These are phyloP conservation scores for Aspergillus felis DNA, from an alignment of 2,329 filamentous ascomycete genomes.

Conservation along the genomic window DNA sequence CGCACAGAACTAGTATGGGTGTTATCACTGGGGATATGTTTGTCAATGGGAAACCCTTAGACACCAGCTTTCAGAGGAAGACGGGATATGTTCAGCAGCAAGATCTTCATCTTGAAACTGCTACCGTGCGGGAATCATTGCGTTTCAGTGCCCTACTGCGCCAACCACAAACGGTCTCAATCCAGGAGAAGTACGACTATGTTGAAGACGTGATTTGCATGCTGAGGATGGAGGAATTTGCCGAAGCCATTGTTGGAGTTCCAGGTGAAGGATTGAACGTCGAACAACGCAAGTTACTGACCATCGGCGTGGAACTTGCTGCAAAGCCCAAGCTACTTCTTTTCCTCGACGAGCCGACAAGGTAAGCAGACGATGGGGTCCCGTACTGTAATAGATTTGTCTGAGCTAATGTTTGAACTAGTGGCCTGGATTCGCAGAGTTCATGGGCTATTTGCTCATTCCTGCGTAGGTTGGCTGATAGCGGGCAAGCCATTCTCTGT, in stretches of 20 bases:
- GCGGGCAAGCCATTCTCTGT: slow-evolving; percentile 82
- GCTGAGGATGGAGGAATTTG: slow-evolving; percentile 82
- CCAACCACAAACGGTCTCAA: slow-evolving; percentile 67
- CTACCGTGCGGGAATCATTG: slow-evolving; percentile 81
- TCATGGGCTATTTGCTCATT: slow-evolving; percentile 85
- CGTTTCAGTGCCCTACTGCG: slow-evolving; percentile 80
- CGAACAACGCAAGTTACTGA: slow-evolving; percentile 68
- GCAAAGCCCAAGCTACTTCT: slow-evolving; percentile 82
- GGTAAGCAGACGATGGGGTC: slow-evolving; percentile 5
- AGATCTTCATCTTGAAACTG: slow-evolving; percentile 78
- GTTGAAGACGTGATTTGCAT: slow-evolving; percentile 85
- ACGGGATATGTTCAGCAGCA: slow-evolving; percentile 69
- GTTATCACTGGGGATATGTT: slow-evolving; percentile 82
- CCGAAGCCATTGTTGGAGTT: slow-evolving; percentile 81
- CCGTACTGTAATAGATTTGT: background rate
- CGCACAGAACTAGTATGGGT: slow-evolving; percentile 78
- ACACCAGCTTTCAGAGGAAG: slow-evolving; percentile 41
- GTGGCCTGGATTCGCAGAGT: slow-evolving; percentile 83
- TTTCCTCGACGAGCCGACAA: slow-evolving; percentile 90
- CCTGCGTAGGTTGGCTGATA: slow-evolving; percentile 79
- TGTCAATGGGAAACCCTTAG: slow-evolving; percentile 66
- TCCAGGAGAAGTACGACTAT: slow-evolving; percentile 73
- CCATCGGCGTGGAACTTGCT: slow-evolving; percentile 88
- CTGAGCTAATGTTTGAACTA: slow-evolving; percentile 3
- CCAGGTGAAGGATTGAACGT: slow-evolving; percentile 69